Evolutionary conservation across 108 stramenopile genomes (phyloP).

Genomic region (Cyclotella distinguenda): DNA sequence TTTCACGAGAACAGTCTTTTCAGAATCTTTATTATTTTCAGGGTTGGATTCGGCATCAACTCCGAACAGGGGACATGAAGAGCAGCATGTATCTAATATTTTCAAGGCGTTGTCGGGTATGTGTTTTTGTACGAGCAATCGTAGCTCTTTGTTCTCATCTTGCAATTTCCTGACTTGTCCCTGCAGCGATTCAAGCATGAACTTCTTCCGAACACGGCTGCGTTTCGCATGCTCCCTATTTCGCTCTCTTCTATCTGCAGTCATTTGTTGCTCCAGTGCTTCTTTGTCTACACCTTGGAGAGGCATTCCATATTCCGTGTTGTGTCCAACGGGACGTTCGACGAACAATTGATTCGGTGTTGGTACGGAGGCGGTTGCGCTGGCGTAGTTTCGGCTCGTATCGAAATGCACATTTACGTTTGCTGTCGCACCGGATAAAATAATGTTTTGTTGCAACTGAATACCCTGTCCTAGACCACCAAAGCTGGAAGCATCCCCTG

Average conservation of each 20-base stretch:
- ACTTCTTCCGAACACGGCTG: conserved; percentile 96
- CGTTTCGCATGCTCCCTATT: conserved; percentile 98
- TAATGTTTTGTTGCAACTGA: conserved; percentile 22
- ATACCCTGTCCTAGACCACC: neutral
- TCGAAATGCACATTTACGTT: conserved; percentile 22
- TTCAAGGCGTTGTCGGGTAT: conserved; percentile 77
- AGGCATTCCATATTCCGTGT: conserved; percentile 13
- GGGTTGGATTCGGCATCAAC: neutral
- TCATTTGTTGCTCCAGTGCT: conserved; percentile 45
- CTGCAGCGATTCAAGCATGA: conserved; percentile 96
- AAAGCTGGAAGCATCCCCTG: neutral
- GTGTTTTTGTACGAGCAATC: conserved; percentile 78
- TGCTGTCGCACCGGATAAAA: neutral
- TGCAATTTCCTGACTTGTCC: conserved; percentile 87
- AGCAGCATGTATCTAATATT: conserved; percentile 82
- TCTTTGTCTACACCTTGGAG: conserved; percentile 15
- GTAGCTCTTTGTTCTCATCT: conserved; percentile 83
- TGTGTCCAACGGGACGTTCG: neutral
- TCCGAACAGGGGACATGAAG: conserved; percentile 68
- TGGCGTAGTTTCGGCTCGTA: too few species aligned
- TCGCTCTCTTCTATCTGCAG: conserved; percentile 83
- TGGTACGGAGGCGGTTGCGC: too few species aligned
- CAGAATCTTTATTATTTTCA: conserved; percentile 14
- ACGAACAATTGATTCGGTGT: neutral
- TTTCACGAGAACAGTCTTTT: conserved; percentile 51